A percentile compares a stretch with the other conserved stretches of the same genome.
phyloP scores from a whole-genome alignment of 164 flowering plant species.

The Litsea cubeba region DNA sequence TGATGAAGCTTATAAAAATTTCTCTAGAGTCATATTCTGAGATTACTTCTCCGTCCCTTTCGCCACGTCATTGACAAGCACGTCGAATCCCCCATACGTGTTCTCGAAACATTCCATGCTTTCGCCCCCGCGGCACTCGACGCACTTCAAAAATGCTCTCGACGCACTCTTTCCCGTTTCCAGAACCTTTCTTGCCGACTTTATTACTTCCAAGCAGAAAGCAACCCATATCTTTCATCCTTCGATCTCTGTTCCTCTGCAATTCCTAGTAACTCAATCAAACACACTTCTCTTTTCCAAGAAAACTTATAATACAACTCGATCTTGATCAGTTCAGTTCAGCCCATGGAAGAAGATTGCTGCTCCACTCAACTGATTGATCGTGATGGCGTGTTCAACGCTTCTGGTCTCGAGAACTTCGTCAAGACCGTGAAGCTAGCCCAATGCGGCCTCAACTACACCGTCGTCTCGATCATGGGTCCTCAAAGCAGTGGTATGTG shows the following conservation, averaged over 20 bases:
- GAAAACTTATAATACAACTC: too few species aligned
- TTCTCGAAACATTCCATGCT: too few species aligned
- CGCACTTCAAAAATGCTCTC: background rate
- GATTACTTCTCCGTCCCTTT: too few species aligned
- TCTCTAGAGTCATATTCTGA: too few species aligned
- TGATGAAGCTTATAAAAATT: too few species aligned
- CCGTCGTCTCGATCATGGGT: slow-evolving; percentile 68
- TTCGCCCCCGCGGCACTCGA: too few species aligned
- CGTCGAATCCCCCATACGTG: too few species aligned
- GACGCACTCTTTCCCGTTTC: background rate
- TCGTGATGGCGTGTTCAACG: slow-evolving; percentile 49
- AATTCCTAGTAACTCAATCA: too few species aligned
- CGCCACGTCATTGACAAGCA: too few species aligned
- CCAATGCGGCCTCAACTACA: slow-evolving; percentile 57
- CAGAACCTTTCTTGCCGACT: background rate
- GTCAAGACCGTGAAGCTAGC: slow-evolving; percentile 30
- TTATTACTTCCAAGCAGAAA: background rate
- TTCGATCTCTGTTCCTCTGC: too few species aligned
- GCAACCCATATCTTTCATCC: background rate
- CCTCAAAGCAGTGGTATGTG: slow-evolving; percentile 50
- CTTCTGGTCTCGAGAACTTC: slow-evolving; percentile 39
- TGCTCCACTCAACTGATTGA: slow-evolving; percentile 53
- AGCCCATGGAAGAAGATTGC: slow-evolving; percentile 22
- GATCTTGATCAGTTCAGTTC: too few species aligned
- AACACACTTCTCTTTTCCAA: too few species aligned